A percentile compares a stretch with the other conserved stretches of the same genome.
Evolutionary conservation across 2,329 filamentous ascomycete genomes (phyloP).

Genomic region (Coccinonectria pachysandricola): DNA sequence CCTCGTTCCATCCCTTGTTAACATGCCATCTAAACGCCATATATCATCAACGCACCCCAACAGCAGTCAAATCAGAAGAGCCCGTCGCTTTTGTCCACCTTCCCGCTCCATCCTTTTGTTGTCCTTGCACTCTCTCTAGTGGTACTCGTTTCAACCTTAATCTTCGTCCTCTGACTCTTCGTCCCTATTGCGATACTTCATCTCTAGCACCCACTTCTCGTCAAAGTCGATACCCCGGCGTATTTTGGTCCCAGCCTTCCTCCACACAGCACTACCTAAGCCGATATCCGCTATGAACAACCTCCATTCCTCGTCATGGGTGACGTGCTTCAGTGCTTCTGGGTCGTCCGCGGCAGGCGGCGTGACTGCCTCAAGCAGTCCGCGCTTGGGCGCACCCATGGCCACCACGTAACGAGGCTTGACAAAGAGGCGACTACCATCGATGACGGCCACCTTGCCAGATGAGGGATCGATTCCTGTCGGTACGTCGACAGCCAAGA

Average conservation of each 20-base stretch:
- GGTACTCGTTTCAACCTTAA: slow-evolving; percentile 5
- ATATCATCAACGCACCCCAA: too few species aligned
- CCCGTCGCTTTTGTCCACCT: slow-evolving; percentile 6
- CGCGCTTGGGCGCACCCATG: slow-evolving; percentile 78
- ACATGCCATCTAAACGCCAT: slow-evolving; percentile 9
- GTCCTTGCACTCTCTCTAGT: background rate
- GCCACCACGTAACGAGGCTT: slow-evolving; percentile 74
- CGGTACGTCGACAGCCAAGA: slow-evolving; percentile 83
- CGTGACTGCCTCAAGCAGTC: slow-evolving; percentile 67
- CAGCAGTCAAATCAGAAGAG: slow-evolving; percentile 10
- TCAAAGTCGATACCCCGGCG: slow-evolving; percentile 84
- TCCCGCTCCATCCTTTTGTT: slow-evolving; percentile 1
- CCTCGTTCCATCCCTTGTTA: slow-evolving; percentile 5
- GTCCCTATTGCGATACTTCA: slow-evolving; percentile 39
- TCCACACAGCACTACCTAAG: slow-evolving; percentile 72
- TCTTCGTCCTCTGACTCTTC: slow-evolving; percentile 19
- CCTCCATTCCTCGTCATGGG: slow-evolving; percentile 56
- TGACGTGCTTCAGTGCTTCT: slow-evolving; percentile 18
- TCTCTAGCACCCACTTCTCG: slow-evolving; percentile 70
- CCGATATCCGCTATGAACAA: slow-evolving; percentile 82
- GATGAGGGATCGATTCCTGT: slow-evolving; percentile 76
- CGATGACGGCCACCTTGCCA: slow-evolving; percentile 55
- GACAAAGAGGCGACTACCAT: slow-evolving; percentile 71
- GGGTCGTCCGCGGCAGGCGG: slow-evolving; percentile 32
- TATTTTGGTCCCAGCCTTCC: slow-evolving; percentile 69